phyloP scores from a whole-genome alignment of 495 filamentous ascomycete species.

The Neurospora discreta region DNA sequence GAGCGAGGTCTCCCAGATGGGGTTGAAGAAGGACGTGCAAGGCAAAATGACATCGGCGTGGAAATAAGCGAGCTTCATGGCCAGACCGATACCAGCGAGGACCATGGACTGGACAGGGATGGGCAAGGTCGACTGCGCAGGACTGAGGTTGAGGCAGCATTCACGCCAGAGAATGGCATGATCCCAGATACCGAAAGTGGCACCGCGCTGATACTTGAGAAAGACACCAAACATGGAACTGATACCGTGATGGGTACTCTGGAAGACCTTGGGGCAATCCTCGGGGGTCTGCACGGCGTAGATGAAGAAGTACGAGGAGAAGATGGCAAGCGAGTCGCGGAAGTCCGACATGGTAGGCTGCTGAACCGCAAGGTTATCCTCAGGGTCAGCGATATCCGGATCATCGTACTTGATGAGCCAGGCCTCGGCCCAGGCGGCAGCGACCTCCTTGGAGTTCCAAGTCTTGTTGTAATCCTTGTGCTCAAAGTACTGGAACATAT shows the following conservation, averaged over 20 bases:
- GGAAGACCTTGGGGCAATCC: slow-evolving; percentile 53
- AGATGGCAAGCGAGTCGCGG: slow-evolving; percentile 47
- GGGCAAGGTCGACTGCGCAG: slow-evolving; percentile 12
- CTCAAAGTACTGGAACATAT: slow-evolving; percentile 19
- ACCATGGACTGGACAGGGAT: slow-evolving; percentile 42
- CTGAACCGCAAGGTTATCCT: slow-evolving; percentile 47
- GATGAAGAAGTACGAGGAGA: slow-evolving; percentile 58
- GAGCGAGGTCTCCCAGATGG: slow-evolving; percentile 56
- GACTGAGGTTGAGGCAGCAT: slow-evolving; percentile 38
- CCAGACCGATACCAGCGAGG: slow-evolving; percentile 22
- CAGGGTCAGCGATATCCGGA: slow-evolving; percentile 36
- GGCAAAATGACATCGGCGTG: slow-evolving; percentile 56
- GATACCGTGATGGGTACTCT: slow-evolving; percentile 55
- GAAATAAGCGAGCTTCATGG: slow-evolving; percentile 29
- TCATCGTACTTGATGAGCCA: slow-evolving; percentile 49
- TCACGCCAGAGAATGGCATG: slow-evolving; percentile 58
- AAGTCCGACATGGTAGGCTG: slow-evolving; percentile 47
- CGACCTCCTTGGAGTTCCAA: slow-evolving; percentile 52
- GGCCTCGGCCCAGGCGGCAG: slow-evolving; percentile 47
- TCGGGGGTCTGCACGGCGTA: slow-evolving; percentile 56
- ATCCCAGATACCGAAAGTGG: slow-evolving; percentile 57
- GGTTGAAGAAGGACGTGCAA: slow-evolving; percentile 58
- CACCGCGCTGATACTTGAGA: slow-evolving; percentile 52
- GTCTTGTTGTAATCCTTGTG: slow-evolving; percentile 47
- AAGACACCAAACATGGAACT: slow-evolving; percentile 54